phyloP scores from a whole-genome alignment of 441 rosid species.

The Iberis amara region DNA sequence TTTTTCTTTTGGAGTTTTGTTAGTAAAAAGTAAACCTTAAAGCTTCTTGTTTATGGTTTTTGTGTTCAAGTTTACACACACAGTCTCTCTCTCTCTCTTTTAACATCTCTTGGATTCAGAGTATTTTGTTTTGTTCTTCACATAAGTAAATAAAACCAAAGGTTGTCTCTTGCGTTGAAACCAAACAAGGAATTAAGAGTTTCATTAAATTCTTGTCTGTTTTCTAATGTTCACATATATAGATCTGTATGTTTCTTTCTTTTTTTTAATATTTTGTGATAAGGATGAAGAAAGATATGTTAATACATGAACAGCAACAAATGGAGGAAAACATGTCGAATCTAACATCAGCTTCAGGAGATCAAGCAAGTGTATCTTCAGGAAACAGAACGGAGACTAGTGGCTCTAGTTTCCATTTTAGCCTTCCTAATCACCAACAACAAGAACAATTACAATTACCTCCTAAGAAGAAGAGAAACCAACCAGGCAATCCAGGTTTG shows the following conservation, averaged over 20 bases:
- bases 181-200: conserved; percentile 32
- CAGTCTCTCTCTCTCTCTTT: conserved; percentile 20
- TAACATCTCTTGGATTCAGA: background rate
- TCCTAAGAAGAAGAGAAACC: conserved; percentile 58
- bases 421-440: conserved; percentile 27
- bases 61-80: conserved; percentile 14
- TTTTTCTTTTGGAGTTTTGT: conserved; percentile 32
- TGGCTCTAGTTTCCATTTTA: conserved; percentile 16
- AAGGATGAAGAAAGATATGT: conserved; percentile 44
- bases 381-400: conserved; percentile 46
- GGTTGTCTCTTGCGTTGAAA: conserved; percentile 41
- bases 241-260: conserved; percentile 19
- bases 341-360: conserved; percentile 78
- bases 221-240: background rate
- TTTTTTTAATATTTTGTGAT: background rate
- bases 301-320: conserved; percentile 33
- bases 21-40: conserved; percentile 17
- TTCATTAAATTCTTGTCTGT: conserved; percentile 18
- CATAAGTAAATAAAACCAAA: background rate
- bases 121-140: conserved; percentile 1
- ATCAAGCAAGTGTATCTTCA: conserved; percentile 62
- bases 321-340: conserved; percentile 74
- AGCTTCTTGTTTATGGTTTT: conserved; percentile 16
- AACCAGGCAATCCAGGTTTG: conserved; percentile 78
- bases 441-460: conserved; percentile 36